Evolutionary conservation across 2,329 filamentous ascomycete species (phyloP).

Genomic region (Hypoxylon sp.): DNA sequence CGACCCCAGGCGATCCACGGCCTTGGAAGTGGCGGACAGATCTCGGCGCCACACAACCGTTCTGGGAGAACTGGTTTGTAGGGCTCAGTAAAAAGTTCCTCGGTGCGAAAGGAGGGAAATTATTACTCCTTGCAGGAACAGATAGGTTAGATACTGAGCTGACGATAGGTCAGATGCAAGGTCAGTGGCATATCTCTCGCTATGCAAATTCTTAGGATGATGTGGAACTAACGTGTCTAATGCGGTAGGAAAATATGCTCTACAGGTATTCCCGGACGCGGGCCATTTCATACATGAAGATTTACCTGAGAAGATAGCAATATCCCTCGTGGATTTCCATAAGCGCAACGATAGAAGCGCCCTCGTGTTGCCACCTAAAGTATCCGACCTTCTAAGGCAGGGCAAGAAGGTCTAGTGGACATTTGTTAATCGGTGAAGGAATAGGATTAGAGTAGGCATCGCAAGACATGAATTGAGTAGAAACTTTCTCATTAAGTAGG

Average conservation of each 20-base stretch:
- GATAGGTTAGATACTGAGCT: slow-evolving; percentile 49
- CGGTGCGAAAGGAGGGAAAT: slow-evolving; percentile 69
- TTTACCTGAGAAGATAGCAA: slow-evolving; percentile 86
- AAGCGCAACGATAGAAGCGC: slow-evolving; percentile 86
- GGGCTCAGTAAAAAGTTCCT: slow-evolving; percentile 91
- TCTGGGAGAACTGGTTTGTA: slow-evolving; percentile 94
- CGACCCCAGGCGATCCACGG: slow-evolving; percentile 46
- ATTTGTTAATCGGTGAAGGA: not conserved
- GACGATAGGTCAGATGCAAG: slow-evolving; percentile 50
- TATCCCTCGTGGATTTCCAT: slow-evolving; percentile 88
- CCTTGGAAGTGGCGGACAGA: slow-evolving; percentile 89
- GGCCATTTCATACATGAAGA: slow-evolving; percentile 98
- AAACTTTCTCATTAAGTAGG: slow-evolving; percentile 3
- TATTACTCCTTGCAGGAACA: slow-evolving; percentile 46
- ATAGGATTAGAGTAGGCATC: slow-evolving; percentile 3
- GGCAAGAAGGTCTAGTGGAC: slow-evolving; percentile 62
- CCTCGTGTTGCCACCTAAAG: slow-evolving; percentile 90
- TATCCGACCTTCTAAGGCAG: slow-evolving; percentile 74
- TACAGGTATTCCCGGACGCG: slow-evolving; percentile 93
- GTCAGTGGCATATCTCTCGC: slow-evolving; percentile 36
- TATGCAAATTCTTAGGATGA: not conserved
- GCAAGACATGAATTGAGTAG: not conserved
- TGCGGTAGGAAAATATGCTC: slow-evolving; percentile 81
- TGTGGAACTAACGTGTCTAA: slow-evolving; percentile 5
- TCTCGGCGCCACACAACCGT: slow-evolving; percentile 81